A percentile compares a stretch with the other conserved stretches of the same genome.
These are phyloP conservation scores for Xylaria sp. DNA, from an alignment of 2,329 filamentous ascomycete genomes.

Conservation along the genomic window DNA sequence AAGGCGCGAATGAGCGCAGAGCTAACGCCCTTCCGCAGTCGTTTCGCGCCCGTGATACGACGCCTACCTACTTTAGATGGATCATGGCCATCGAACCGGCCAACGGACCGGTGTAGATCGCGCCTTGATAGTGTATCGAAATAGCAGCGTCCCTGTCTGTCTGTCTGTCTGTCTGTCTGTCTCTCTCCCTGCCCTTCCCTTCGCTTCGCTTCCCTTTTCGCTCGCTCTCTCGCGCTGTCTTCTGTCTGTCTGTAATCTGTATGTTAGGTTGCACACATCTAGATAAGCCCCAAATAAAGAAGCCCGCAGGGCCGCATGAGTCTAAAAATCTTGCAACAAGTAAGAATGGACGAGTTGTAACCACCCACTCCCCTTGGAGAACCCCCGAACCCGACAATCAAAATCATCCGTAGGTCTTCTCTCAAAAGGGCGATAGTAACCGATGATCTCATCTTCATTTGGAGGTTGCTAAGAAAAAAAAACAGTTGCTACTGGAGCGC, in stretches of 20 bases:
- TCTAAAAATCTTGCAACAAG: background rate
- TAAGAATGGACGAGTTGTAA: background rate
- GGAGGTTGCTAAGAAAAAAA: constrained; percentile 7
- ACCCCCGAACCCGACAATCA: too few species aligned
- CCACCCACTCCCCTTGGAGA: background rate
- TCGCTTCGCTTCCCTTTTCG: too few species aligned
- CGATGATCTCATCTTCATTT: background rate
- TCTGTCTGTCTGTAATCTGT: too few species aligned
- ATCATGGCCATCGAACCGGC: background rate
- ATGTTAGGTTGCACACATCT: too few species aligned
- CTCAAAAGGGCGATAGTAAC: background rate
- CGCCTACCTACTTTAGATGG: too few species aligned
- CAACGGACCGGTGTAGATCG: constrained; percentile 1
- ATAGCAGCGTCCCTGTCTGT: background rate
- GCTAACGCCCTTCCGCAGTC: background rate
- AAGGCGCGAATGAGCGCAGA: background rate
- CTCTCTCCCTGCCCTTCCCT: too few species aligned
- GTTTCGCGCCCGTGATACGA: background rate
- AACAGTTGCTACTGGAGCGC: background rate
- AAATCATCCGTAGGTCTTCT: background rate
- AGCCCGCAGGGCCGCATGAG: background rate
- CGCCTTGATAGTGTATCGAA: background rate
- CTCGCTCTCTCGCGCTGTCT: too few species aligned
- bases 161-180: too few species aligned
- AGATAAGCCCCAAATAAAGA: background rate